phyloP scores from a whole-genome alignment of 306 rosid genomes.

The Quercus bicolor region DNA sequence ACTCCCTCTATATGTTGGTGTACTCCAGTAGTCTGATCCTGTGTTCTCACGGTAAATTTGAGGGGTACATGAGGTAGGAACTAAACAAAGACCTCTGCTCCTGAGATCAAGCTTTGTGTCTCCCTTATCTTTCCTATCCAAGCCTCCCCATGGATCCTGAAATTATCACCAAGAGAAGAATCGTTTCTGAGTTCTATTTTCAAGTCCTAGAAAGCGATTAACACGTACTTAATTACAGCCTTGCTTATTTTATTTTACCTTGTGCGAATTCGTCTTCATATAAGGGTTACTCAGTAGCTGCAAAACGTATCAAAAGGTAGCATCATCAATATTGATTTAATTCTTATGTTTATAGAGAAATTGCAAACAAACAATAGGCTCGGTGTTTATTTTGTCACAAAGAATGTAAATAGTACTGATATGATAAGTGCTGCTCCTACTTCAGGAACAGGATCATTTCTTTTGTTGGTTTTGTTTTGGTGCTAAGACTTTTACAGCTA shows the following conservation, averaged over 20 bases:
- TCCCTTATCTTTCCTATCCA: slow-evolving; percentile 62
- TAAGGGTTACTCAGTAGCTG: slow-evolving; percentile 81
- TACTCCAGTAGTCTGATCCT: slow-evolving; percentile 84
- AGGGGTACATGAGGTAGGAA: slow-evolving; percentile 81
- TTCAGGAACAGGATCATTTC: background rate
- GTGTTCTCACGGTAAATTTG: slow-evolving; percentile 67
- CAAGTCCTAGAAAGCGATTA: background rate
- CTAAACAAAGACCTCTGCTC: slow-evolving; percentile 84
- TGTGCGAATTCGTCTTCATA: slow-evolving; percentile 64
- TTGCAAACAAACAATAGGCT: too few species aligned
- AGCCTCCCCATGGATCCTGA: slow-evolving; percentile 68
- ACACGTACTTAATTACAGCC: background rate
- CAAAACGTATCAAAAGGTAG: background rate
- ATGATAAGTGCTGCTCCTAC: background rate
- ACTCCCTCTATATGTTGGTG: slow-evolving; percentile 88
- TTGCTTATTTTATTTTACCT: slow-evolving; percentile 31
- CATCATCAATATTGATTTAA: background rate
- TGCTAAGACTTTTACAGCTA: background rate
- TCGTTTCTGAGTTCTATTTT: background rate
- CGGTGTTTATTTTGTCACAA: background rate
- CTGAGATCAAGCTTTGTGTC: slow-evolving; percentile 54
- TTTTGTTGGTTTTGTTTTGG: background rate
- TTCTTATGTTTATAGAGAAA: background rate
- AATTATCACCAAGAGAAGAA: background rate
- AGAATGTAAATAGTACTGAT: background rate